Evolutionary conservation across 768 basidiomycete species (phyloP).

Genomic region (Suillus brevipes): DNA sequence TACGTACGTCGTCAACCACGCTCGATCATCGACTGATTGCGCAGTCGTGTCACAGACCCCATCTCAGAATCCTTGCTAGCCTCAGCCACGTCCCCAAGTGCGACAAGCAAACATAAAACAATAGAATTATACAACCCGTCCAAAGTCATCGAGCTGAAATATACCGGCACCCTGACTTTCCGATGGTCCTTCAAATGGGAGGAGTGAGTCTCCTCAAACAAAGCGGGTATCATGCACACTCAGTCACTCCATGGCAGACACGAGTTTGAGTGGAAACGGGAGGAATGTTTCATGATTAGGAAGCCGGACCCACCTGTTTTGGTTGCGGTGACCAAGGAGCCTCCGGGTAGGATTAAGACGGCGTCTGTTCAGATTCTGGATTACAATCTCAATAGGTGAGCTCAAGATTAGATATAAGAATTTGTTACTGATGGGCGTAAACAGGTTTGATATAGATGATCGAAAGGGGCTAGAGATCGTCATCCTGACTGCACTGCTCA

Average conservation of each 20-base stretch:
- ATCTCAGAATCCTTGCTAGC: conserved; percentile 70
- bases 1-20: conserved; percentile 29
- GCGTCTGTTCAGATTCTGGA: conserved; percentile 75
- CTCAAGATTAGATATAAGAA: neutral
- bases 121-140: conserved; percentile 78
- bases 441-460: conserved; percentile 81
- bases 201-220: conserved; percentile 49
- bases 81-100: conserved; percentile 61
- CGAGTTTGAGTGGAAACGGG: conserved; percentile 83
- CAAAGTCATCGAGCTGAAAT: conserved; percentile 66
- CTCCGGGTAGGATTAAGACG: conserved; percentile 63
- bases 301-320: conserved; percentile 88
- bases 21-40: conserved; percentile 1
- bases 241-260: conserved; percentile 46
- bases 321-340: conserved; percentile 79
- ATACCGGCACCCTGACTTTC: conserved; percentile 71
- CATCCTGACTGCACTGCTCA: conserved; percentile 71
- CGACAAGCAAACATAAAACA: conserved; percentile 70
- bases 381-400: conserved; percentile 79
- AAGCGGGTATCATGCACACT: neutral
- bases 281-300: conserved; percentile 78
- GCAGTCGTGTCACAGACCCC: conserved; percentile 51
- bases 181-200: conserved; percentile 84
- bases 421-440: neutral
- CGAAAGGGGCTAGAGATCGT: conserved; percentile 85